Conservation (phyloP, 805 yeast genomes). For the Kuraishia cidri region DNA sequence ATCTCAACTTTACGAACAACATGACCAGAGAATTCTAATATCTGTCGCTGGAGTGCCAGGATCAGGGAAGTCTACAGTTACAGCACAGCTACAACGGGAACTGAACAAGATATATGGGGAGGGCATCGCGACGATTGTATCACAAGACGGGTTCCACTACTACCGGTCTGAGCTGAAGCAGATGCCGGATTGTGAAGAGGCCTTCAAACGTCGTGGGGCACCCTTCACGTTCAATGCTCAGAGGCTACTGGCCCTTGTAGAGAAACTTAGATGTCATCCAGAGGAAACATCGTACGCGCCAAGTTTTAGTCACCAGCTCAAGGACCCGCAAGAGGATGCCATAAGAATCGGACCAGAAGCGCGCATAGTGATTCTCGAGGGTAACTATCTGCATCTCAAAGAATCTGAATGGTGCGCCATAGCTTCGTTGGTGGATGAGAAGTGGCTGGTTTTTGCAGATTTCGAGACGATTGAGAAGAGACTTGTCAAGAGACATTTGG, state of each 20-base stretch:
- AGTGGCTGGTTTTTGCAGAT: slow-evolving; percentile 24
- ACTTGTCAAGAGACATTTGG: slow-evolving; percentile 24
- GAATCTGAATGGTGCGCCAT: slow-evolving; percentile 25
- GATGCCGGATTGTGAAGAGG: slow-evolving; percentile 25
- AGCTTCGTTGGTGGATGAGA: slow-evolving; percentile 16
- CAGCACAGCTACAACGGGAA: slow-evolving; percentile 5
- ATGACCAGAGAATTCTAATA: slow-evolving; percentile 25
- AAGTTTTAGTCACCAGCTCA: slow-evolving; percentile 28
- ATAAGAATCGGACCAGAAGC: slow-evolving; percentile 17
- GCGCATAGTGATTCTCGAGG: slow-evolving; percentile 26
- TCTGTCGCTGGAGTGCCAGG: slow-evolving; percentile 33
- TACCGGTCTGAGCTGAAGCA: slow-evolving; percentile 19
- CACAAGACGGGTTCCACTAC: slow-evolving; percentile 27
- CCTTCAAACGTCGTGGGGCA: slow-evolving; percentile 34
- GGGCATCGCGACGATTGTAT: slow-evolving; percentile 7
- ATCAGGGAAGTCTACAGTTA: slow-evolving; percentile 31
- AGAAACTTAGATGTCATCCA: background rate
- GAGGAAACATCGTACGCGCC: slow-evolving; percentile 15
- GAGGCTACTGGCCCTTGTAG: slow-evolving; percentile 15
- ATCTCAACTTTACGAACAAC: slow-evolving; percentile 32
- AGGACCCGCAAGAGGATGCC: slow-evolving; percentile 29
- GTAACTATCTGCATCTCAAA: slow-evolving; percentile 27
- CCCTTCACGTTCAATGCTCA: slow-evolving; percentile 34
- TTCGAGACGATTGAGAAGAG: slow-evolving; percentile 15
- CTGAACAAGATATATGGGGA: slow-evolving; percentile 23